Evolutionary conservation across 1,139 yeast species (phyloP), one percentile per base, ranked within the genome.

Genomic region (Suhomyces coccinellae): DNA sequence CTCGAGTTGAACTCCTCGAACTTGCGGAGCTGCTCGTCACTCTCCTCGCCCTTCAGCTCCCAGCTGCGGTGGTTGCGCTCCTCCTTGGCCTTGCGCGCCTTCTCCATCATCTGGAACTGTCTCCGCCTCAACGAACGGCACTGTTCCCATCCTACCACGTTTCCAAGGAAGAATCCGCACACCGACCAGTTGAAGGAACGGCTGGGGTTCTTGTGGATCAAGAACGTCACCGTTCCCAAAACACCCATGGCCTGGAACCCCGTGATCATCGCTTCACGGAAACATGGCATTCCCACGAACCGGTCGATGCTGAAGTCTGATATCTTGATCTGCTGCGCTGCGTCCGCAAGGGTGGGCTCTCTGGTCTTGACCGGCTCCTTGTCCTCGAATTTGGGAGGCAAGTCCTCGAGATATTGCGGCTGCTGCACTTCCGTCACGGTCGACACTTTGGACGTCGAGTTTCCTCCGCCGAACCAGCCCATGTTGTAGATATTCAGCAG

Each of bases 101-200:
- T 62, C 51, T 79, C 82, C 52, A 87, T 81, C 51, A 83, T 80
- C 51, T 76, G 75, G 57, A 79, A 73, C 38, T 85, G 82, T 54
- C 79, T 76, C 57, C 85, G 73, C 60, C 96, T 72, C 45, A 82
- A 75, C 41, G 82, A 77, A 48, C 96, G 74, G 62, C 98, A 91
- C 64, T 88, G 96, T 63, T 91, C 97, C 96, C 97, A 91, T 1
- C 96, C 88, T 31, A 87, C 83, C 1, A 87, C 75, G 42, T 88
- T 83, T 1, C 97, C 97, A 31, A 89, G 63, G 50, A 87, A 67
- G 53, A 90, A 80, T 4, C 95, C 96, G 37, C 88, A 87, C 41
- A 87, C 75, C 6, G 85, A 84, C 97, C 97, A 91, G 62, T 90
- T 87, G 28, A 82, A 69, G 1, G 95, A 82, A 51, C 78, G 75